Base-by-base conservation (phyloP, 306 rosid genomes). In the Prunus dulcis region DNA sequence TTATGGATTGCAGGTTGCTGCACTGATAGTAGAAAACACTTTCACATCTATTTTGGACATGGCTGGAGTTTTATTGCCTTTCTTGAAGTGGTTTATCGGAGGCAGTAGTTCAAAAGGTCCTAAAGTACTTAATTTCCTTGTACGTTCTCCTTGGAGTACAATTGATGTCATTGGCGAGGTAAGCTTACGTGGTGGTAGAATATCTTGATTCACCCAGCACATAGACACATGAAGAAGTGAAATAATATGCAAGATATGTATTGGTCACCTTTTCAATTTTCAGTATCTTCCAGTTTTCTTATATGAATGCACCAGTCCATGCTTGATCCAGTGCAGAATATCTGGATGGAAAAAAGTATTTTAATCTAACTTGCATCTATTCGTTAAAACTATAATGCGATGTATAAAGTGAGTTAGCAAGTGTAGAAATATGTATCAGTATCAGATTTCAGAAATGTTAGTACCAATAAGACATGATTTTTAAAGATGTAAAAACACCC, bases 11-110 rank as follows among this genome's bases (percentile, higher is more conserved):
- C 85, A 96, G 99, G 90, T 96, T 84, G 88, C 94, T 80, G 98
- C 93, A 55, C 79, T 96, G 84, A 88, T 96, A 77, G 74, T 96
- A 67, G 99, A 96, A 85, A 96, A 96, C 79, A 93, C 99, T 71
- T 96, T 96, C 82, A 93, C 98, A 11, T 96, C 99, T 80, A 93
- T 96, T 83, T 82, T 96, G 90, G 99, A 96, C 86, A 89, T 96
- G 99, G 97, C 98, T 83, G 99, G 98, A 86, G 93, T 96, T 86
- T 28, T 96, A 74, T 76, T 96, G 81, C 99, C 99, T 14, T 87
- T 96, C 85, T 81, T 92, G 83, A 96, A 93, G 90, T 96, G 92
- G 92, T 87, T 96, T 82, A 96, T 96, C 63, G 99, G 99, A 78
- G 92, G 98, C 67, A 91, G 87, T 80, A 64, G 87, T 76, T 78